Evolutionary conservation across 2,329 filamentous ascomycete species (phyloP), one percentile per base, ranked within the genome.

Genomic region (Clonostachys solani): DNA sequence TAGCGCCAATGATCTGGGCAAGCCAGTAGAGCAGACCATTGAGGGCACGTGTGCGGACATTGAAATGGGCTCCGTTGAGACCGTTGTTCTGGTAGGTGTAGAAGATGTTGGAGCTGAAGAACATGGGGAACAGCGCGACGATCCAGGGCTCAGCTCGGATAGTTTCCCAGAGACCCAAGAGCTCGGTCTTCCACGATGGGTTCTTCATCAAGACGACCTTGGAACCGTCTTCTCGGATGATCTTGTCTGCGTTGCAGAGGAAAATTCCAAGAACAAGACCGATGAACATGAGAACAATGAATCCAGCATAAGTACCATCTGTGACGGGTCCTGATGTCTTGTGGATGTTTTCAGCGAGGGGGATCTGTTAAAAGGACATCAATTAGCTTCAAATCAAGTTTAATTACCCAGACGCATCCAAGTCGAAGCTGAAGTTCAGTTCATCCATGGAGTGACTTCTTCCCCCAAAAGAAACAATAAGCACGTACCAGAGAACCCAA

Each of bases 141-240:
- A 91, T 85, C 68, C 85, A 92, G 6, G 82, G 82, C 55, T 94
- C 86, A 33, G 75, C 75, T 44, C 71, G 68, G 48, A 95, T 68
- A 1, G 87, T 89, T 64, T 94, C 78, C 65, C 77, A 86, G 3
- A 96, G 80, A 47, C 91, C 91, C 16, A 78, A 53, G 51, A 95
- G 66, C 68, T 96, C 91, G 4, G 87, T 84, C 59, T 81, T 81
- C 87, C 88, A 95, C 45, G 87, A 88, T 5, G 91, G 91, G 66
- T 95, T 88, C 73, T 94, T 92, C 87, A 92, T 95, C 52, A 92
- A 68, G 52, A 95, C 90, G 60, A 95, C 83, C 49, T 82, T 79
- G 49, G 86, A 86, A 49, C 89, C 89, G 61, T 96, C 89, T 36
- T 78, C 73, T 51, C 91, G 89, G 54, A 88, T 72, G 52, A 96